Evolutionary conservation across 106 monocot genomes (phyloP), one percentile per base, ranked within the genome.

Genomic region (Allium sativum): DNA sequence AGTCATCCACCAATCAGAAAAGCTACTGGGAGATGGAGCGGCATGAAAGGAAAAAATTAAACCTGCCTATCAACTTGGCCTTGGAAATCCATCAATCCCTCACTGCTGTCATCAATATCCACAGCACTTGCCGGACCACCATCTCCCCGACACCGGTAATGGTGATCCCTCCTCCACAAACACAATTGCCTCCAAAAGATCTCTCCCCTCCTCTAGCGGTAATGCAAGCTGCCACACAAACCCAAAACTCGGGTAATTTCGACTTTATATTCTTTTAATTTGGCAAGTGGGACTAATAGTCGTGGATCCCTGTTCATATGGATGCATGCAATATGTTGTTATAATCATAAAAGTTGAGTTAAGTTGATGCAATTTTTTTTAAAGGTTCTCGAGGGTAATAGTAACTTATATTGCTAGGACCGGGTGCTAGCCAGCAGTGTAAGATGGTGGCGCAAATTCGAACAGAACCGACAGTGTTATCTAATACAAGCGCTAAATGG

Each of bases 31-130:
- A 61, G 16, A 69, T 86, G 76, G 86, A 86, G 68, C 31, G 56
- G n/a, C 56, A 56, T 44, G 56, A 72, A 48, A 31, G 72, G 7
- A 72, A 72, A 53, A 56, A 64, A 19, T 46, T 55, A 7, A 72
- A 72, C 58, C 77, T 95, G 19, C 94, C 90, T 6, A 74, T 83
- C 45, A 95, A 95, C 72, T 78, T 95, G 47, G 76, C 78, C 14
- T 13, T 18, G 20, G 94, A 95, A 44, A 81, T 95, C 40, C 87
- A 75, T 68, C 73, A 95, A 0, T 78, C 86, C 10, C 74, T 95
- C 58, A 72, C 81, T 22, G 81, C 83, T 50, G 79, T 86, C 65
- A 74, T 89, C 61, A 62, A 44, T 56, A 74, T 85, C 51, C 77
- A 89, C 18, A 80, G 64, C 42, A 64, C 89, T 1, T 47, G 56